These are phyloP conservation scores for Sophora flavescens DNA, from an alignment of 306 rosid genomes.

Conservation along the genomic window DNA sequence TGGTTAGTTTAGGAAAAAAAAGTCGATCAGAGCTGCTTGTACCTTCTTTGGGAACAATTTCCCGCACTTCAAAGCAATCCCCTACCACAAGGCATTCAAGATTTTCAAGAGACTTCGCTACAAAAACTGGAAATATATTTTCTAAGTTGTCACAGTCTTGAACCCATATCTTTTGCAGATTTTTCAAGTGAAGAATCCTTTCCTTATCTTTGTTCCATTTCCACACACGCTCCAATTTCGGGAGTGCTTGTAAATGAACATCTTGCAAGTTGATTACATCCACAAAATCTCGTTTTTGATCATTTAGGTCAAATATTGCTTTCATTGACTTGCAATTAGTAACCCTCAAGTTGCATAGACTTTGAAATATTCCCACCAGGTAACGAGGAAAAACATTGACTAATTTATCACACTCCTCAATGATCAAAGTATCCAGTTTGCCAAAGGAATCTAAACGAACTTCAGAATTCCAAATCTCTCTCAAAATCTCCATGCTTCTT, in stretches of 20 bases:
- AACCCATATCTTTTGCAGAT: background rate
- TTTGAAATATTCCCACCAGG: background rate
- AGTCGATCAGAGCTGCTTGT: background rate
- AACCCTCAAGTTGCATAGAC: constrained; percentile 5
- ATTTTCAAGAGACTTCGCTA: background rate
- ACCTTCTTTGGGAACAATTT: constrained; percentile 13
- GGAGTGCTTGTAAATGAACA: too few species aligned
- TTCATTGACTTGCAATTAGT: constrained; percentile 6
- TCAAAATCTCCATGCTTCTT: background rate
- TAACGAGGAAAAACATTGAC: constrained; percentile 8
- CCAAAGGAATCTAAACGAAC: background rate
- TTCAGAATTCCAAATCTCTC: background rate
- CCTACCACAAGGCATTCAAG: background rate
- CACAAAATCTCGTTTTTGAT: too few species aligned
- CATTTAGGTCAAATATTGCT: too few species aligned
- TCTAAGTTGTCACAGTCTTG: background rate
- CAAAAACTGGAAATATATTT: constrained; percentile 38
- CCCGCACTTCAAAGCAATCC: background rate
- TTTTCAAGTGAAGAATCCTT: background rate
- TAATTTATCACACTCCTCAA: background rate
- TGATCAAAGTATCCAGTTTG: background rate
- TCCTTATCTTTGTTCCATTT: background rate
- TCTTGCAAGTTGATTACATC: too few species aligned
- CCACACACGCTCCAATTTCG: constrained; percentile 37
- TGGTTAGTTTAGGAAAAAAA: constrained; percentile 27